phyloP scores from a whole-genome alignment of 176 grass and related monocot species.

The Chloris gayana region DNA sequence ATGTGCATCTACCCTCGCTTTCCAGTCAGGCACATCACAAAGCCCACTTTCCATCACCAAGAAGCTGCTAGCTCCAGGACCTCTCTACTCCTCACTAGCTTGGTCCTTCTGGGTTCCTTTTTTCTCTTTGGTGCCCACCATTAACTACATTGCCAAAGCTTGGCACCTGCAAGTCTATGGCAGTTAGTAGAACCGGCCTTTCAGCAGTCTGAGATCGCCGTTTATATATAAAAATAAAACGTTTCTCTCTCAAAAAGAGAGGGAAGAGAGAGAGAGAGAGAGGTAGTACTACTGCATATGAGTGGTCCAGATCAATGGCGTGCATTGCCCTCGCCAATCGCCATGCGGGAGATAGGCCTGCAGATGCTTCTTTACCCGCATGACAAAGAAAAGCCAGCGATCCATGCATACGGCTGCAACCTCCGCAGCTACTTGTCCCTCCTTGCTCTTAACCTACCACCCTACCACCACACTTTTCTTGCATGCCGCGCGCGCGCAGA shows the following conservation, averaged over 20 bases:
- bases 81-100: neutral
- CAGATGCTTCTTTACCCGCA: conserved; percentile 39
- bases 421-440: conserved; percentile 37
- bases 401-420: neutral
- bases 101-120: conserved; percentile 5
- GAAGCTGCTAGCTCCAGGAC: conserved; percentile 31
- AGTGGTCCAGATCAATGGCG: conserved; percentile 24
- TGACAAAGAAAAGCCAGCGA: conserved; percentile 41
- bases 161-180: conserved; percentile 35
- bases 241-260: neutral
- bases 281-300: neutral
- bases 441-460: neutral
- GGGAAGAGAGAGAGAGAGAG: neutral
- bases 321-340: conserved; percentile 16
- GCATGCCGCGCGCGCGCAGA: neutral
- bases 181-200: conserved; percentile 39
- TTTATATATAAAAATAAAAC: too few relatives aligned
- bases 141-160: conserved; percentile 29
- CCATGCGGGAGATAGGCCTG: neutral
- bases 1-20: conserved; percentile 8
- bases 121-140: conserved; percentile 6
- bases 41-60: conserved; percentile 8
- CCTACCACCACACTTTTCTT: neutral
- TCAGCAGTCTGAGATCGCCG: neutral
- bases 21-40: conserved; percentile 18